Evolutionary conservation across 2,329 filamentous ascomycete species (phyloP), one percentile per base, ranked within the genome.

Genomic region (Colletotrichum somersetense): DNA sequence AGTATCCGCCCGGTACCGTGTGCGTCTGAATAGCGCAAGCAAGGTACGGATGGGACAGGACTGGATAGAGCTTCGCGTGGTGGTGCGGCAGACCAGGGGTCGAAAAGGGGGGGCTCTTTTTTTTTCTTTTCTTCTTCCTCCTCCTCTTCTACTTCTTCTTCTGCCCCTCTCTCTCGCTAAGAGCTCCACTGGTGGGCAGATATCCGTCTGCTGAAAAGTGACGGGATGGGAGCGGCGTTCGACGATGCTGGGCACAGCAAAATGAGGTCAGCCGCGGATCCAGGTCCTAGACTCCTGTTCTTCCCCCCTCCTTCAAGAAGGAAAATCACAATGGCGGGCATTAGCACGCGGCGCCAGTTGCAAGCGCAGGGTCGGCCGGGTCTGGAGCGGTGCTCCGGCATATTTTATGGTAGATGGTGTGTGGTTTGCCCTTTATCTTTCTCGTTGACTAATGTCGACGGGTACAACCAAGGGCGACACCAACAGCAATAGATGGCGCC

Each of bases 211-310:
- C 56, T 55, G 67, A 57, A 59, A 61, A 61, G 61, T 57, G 66
- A 70, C 62, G 55, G 59, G 48, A 55, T 61, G 42, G 46, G 59
- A 70, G 69, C 66, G 69, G 53, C 61, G 59, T 46, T 69, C 55
- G 70, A 69, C 53, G 66, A 70, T 72, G 53, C 70, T 72, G 69
- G 68, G 44, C 42, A 64, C 46, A 64, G 69, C 66, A 70, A 70
- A 72, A 70, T 72, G 70, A 69, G 70, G 59, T 70, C 70, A 72
- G 69, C 65, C 69, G 48, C 59, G 59, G 66, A 72, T 72, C 59
- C 46, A 69, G 40, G 67, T 57, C 66, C 62, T 65, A 48, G 40
- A 53, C 69, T 63, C 14, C 59, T 46, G 67, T 20, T 48, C 66
- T 3, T 18, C 44, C 44, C 4, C 20, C 59, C 61, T 56, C 48